Evolutionary conservation across 2,329 filamentous ascomycete genomes (phyloP).

Genomic region (Harringtonia aguacate): DNA sequence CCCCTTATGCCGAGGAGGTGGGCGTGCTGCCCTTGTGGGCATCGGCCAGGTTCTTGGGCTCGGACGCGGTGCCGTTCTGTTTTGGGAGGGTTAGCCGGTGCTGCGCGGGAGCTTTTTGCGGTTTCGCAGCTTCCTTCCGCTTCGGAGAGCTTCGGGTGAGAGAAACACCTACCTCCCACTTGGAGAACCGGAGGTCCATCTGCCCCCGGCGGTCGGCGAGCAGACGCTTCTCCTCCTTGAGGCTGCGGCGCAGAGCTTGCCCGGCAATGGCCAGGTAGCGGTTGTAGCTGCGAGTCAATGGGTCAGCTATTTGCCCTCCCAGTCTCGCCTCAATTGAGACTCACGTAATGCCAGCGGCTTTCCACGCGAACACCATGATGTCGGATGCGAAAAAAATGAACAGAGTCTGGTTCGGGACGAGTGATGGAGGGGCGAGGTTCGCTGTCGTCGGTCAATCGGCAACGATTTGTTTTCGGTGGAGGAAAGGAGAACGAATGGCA

Average conservation of each 20-base stretch:
- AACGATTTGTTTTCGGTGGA: not conserved
- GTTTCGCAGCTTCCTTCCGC: conserved; percentile 96
- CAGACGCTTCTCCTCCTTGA: conserved; percentile 91
- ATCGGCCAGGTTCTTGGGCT: conserved; percentile 59
- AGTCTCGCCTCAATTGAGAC: conserved; percentile 24
- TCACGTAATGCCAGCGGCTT: conserved; percentile 93
- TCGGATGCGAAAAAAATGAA: conserved; percentile 9
- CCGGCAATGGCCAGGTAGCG: conserved; percentile 94
- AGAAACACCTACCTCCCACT: conserved; percentile 78
- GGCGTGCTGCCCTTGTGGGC: conserved; percentile 34
- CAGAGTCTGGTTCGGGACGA: conserved; percentile 2
- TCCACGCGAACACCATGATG: conserved; percentile 97
- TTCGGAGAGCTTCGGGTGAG: not conserved
- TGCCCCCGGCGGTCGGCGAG: conserved; percentile 80
- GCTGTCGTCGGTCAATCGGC: not conserved
- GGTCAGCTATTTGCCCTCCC: conserved; percentile 1
- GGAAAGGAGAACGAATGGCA: not conserved
- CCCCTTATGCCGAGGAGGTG: conserved; percentile 15
- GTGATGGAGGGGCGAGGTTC: not conserved
- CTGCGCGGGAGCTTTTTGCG: too few relatives aligned
- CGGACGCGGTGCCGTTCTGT: conserved; percentile 95
- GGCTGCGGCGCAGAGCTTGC: conserved; percentile 87
- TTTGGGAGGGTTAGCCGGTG: too few relatives aligned
- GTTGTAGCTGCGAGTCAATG: conserved; percentile 85
- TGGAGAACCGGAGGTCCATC: conserved; percentile 80